Evolutionary conservation across 192 early-diverging fungal species (phyloP).

Genomic region (Coemansia nantahalensis): DNA sequence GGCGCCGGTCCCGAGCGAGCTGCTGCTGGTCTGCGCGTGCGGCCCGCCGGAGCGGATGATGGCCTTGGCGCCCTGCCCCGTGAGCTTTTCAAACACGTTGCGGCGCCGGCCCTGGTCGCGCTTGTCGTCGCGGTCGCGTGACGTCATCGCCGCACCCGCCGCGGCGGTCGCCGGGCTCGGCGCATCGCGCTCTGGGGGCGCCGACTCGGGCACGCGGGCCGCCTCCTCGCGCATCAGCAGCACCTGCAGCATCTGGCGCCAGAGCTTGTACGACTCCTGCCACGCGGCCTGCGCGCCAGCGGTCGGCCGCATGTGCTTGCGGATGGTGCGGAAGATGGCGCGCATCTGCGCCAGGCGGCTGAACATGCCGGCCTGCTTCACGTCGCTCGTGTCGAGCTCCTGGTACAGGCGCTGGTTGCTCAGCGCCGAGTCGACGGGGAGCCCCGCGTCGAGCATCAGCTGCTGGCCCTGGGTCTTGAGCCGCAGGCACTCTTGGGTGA

Average conservation of each 20-base stretch:
- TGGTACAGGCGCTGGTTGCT: constrained; percentile 88
- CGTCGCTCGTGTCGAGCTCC: constrained; percentile 79
- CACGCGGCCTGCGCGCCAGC: constrained; percentile 52
- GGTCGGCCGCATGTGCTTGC: constrained; percentile 53
- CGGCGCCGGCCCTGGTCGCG: constrained; percentile 34
- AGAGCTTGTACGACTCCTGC: constrained; percentile 55
- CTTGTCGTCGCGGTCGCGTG: constrained; percentile 32
- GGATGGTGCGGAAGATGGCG: constrained; percentile 49
- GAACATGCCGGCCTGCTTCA: constrained; percentile 60
- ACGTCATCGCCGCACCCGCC: not conserved
- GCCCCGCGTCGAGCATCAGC: constrained; percentile 63
- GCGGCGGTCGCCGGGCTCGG: not conserved
- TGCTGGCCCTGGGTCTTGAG: constrained; percentile 42
- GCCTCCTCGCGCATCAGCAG: constrained; percentile 52
- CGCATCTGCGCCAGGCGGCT: constrained; percentile 51
- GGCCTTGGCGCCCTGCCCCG: constrained; percentile 34
- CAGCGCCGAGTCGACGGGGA: constrained; percentile 59
- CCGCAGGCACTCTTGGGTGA: constrained; percentile 44
- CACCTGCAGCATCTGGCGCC: constrained; percentile 54
- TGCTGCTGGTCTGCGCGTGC: not conserved
- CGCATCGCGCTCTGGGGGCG: constrained; percentile 21
- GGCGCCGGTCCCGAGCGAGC: constrained; percentile 2
- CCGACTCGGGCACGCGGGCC: constrained; percentile 32
- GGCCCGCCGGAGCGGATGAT: constrained; percentile 7
- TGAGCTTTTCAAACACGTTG: constrained; percentile 52